Percentiles rank a stretch among this genome's conserved stretches.
phyloP scores from a whole-genome alignment of 2,329 filamentous ascomycete species.

The Paecilomyces niveus region DNA sequence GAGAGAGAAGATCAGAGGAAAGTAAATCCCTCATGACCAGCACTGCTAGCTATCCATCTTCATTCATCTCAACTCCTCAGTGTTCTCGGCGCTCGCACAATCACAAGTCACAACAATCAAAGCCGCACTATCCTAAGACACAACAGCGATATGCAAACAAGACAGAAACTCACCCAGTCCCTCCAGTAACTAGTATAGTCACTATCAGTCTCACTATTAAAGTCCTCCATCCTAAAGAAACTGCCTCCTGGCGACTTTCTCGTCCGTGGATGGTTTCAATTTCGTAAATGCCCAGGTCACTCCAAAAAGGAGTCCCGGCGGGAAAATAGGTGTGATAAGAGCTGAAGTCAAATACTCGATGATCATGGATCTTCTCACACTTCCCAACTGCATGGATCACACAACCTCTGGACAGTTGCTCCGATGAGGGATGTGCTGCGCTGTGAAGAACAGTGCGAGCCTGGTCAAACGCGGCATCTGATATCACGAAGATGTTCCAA shows the following conservation, averaged over 20 bases:
- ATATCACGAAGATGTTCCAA: constrained; percentile 8
- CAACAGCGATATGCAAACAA: constrained; percentile 7
- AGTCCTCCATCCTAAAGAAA: constrained; percentile 73
- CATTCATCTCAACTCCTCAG: background rate
- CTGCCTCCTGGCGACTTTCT: background rate
- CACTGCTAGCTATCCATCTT: background rate
- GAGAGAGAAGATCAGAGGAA: background rate
- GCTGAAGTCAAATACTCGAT: background rate
- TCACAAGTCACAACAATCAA: background rate
- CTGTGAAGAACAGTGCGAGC: background rate
- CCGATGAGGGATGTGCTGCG: background rate
- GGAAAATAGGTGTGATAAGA: background rate
- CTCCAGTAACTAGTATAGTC: constrained; percentile 99
- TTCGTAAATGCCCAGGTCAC: background rate
- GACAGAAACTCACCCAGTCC: constrained; percentile 75
- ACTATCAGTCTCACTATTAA: constrained; percentile 94
- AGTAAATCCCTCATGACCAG: background rate
- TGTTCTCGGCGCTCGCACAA: background rate
- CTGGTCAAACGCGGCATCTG: background rate
- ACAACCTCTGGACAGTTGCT: background rate
- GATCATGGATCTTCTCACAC: background rate
- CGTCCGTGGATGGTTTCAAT: background rate
- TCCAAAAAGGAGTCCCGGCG: background rate
- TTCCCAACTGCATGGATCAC: background rate
- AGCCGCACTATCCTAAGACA: constrained; percentile 2